Evolutionary conservation across 345 rosid genomes (phyloP), one percentile per base, ranked within the genome.

Genomic region (Cardamine chenopodiifolia): DNA sequence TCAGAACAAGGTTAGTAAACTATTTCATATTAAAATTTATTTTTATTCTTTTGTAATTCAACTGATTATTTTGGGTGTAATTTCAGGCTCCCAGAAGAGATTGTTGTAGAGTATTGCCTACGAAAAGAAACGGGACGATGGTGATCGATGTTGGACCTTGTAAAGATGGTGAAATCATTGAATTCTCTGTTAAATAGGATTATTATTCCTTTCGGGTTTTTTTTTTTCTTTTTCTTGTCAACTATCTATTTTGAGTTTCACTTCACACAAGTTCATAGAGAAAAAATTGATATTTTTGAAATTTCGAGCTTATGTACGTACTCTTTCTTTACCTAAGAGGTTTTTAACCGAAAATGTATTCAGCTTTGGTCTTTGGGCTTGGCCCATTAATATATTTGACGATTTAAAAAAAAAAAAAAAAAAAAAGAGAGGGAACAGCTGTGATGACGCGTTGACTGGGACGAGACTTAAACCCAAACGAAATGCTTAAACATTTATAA

Each of bases 51-150:
- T 19, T 19, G 8, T 8, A 14, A 0, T 22, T 20, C 9, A 25
- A 59, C 7, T 37, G 3, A 10, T 4, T 50, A 6, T 40, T 25
- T 12, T 62, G 23, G 25, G 6, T 66, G 54, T 31, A 59, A 28
- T 35, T 11, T 19, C 57, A 87, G 92, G 73, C 87, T 59, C 92
- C 88, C 0, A 77, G 90, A 52, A 84, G 96, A 80, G 82, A 86
- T 37, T 81, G 89, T 63, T 82, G 93, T 70, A 82, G 88, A 34
- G 61, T 84, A 1, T 57, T 82, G 73, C 86, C 81, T 0, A 37
- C 19, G 5, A 60, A 68, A 40, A 84, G 52, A 71, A 79, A 63
- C 4, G 83, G 76, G 11, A 82, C 83, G 1, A 12, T 88, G 78
- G 75, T 54, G 19, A 47, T 87, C 54, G 75, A 82, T 52, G 86